phyloP scores from a whole-genome alignment of 2,329 filamentous ascomycete species.

The Sporothrix globosa region DNA sequence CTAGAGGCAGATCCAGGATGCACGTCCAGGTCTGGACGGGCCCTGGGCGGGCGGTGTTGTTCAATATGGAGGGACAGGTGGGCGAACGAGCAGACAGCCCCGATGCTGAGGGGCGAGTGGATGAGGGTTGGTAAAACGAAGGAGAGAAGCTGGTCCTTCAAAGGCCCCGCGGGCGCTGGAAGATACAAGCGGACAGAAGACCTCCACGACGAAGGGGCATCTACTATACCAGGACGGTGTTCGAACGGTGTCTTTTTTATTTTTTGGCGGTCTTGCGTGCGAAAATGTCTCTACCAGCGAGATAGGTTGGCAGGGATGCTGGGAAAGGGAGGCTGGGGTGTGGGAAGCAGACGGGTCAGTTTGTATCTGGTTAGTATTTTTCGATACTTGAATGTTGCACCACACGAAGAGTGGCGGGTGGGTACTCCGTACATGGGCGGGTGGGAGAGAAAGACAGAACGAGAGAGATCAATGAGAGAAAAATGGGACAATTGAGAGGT shows the following conservation, averaged over 20 bases:
- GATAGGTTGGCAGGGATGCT: slow-evolving; percentile 26
- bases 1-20: slow-evolving; percentile 32
- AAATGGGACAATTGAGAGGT: slow-evolving; percentile 1
- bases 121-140: not conserved
- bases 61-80: slow-evolving; percentile 18
- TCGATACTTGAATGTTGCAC: slow-evolving; percentile 22
- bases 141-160: not conserved
- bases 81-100: slow-evolving; percentile 15
- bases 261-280: slow-evolving; percentile 10
- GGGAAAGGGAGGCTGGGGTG: slow-evolving; percentile 33
- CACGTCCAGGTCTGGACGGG: slow-evolving; percentile 29
- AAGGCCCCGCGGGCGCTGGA: slow-evolving; percentile 15
- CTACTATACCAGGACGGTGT: not conserved
- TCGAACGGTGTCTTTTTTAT: slow-evolving; percentile 25
- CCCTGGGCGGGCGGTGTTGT: slow-evolving; percentile 13
- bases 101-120: not conserved
- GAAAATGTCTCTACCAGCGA: slow-evolving; percentile 23
- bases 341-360: slow-evolving; percentile 18
- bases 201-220: not conserved
- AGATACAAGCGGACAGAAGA: slow-evolving; percentile 8
- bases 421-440: not conserved
- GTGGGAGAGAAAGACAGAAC: slow-evolving; percentile 8
- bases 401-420: slow-evolving; percentile 29
- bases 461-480: not conserved
- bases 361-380: slow-evolving; percentile 18